A percentile compares a stretch with the other conserved stretches of the same genome.
phyloP scores from a whole-genome alignment of 208 protist genomes.

The Naegleria gruberi region DNA sequence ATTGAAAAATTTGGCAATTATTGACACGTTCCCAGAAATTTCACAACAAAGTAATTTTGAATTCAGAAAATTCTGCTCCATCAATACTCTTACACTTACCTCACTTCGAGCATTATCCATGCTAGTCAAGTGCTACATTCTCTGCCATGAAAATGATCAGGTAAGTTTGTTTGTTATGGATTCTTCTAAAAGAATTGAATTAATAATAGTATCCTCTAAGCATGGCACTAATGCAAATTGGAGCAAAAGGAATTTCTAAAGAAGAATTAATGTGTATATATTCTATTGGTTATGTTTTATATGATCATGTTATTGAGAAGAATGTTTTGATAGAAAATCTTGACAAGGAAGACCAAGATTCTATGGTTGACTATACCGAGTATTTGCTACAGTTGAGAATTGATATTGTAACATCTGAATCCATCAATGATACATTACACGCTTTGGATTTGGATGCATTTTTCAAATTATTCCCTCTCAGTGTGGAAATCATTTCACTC shows the following conservation, averaged over 20 bases:
- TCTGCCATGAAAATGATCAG: not conserved
- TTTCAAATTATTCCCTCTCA: not conserved
- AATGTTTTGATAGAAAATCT: not conserved
- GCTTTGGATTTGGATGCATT: not conserved
- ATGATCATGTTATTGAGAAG: not conserved
- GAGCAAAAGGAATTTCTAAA: not conserved
- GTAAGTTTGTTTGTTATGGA: not conserved
- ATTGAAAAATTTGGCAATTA: not conserved
- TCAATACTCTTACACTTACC: not conserved
- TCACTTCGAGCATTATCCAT: not conserved
- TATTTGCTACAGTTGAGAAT: not conserved
- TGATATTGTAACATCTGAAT: not conserved
- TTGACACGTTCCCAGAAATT: not conserved
- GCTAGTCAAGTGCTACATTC: not conserved
- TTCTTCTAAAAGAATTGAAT: too few relatives aligned
- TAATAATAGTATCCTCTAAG: not conserved
- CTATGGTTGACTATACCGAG: not conserved
- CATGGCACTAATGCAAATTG: not conserved
- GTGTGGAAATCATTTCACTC: not conserved
- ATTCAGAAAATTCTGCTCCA: not conserved
- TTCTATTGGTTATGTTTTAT: not conserved
- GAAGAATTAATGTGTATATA: not conserved
- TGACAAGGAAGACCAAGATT: not conserved
- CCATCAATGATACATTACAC: not conserved
- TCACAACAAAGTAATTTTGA: not conserved